Conservation (phyloP, 1,139 yeast genomes). For the Pichia sp. region DNA sequence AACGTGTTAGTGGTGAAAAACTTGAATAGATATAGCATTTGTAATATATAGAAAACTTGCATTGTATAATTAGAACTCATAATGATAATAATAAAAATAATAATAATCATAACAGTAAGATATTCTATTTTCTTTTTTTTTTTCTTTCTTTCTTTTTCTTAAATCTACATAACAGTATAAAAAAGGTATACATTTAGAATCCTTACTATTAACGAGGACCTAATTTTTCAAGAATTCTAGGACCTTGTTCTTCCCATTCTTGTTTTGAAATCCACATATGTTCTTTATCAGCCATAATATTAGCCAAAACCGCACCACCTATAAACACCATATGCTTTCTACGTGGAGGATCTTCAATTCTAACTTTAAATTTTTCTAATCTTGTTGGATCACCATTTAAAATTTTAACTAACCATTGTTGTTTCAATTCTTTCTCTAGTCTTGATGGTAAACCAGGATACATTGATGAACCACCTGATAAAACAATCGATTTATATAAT, state of each 20-base stretch:
- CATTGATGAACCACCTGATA: constrained; percentile 86
- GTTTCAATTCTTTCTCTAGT: constrained; percentile 91
- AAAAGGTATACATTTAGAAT: background rate
- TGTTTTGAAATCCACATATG: constrained; percentile 96
- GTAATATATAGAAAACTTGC: background rate
- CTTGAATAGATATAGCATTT: constrained; percentile 10
- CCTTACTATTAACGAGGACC: constrained; percentile 93
- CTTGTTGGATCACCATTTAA: constrained; percentile 82
- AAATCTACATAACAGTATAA: background rate
- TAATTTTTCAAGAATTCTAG: constrained; percentile 73
- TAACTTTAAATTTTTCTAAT: constrained; percentile 85
- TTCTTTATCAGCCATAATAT: constrained; percentile 96
- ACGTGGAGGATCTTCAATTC: constrained; percentile 98
- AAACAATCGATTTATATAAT: constrained; percentile 81
- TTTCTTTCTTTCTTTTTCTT: background rate
- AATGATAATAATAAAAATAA: background rate
- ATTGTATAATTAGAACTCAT: background rate
- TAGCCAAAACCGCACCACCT: constrained; percentile 98
- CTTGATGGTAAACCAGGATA: constrained; percentile 97
- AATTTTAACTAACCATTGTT: constrained; percentile 87
- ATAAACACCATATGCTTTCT: constrained; percentile 98
- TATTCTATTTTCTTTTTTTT: too few relatives aligned
- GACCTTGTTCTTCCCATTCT: constrained; percentile 98
- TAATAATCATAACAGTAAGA: too few relatives aligned
- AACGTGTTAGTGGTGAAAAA: constrained; percentile 26